Evolutionary conservation across 1,139 yeast genomes (phyloP).

Genomic region (Kurtzmaniella quercitrusa): DNA sequence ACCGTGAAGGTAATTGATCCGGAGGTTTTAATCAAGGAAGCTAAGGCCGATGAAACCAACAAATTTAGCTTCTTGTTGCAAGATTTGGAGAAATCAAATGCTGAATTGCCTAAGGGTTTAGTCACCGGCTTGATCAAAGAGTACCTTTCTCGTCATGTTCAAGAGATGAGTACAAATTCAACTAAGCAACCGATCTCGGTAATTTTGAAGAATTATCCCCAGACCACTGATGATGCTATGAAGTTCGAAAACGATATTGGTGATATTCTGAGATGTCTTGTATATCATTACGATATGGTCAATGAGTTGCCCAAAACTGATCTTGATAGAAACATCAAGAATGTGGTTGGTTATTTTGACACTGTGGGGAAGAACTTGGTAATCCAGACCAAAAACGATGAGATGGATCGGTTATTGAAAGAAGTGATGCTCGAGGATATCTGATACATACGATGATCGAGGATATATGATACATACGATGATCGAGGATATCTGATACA

Average conservation of each 20-base stretch:
- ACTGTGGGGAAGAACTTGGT: slow-evolving; percentile 48
- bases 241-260: slow-evolving; percentile 57
- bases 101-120: slow-evolving; percentile 53
- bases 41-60: slow-evolving; percentile 35
- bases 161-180: background rate
- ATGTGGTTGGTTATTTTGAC: slow-evolving; percentile 54
- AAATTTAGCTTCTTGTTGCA: slow-evolving; percentile 39
- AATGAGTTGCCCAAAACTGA: slow-evolving; percentile 20
- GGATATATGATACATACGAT: too few species aligned
- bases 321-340: slow-evolving; percentile 27
- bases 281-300: slow-evolving; percentile 27
- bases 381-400: slow-evolving; percentile 18
- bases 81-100: slow-evolving; percentile 30
- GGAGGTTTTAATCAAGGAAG: slow-evolving; percentile 38
- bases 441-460: slow-evolving; percentile 15
- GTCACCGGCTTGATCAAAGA: slow-evolving; percentile 53
- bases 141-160: slow-evolving; percentile 33
- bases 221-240: slow-evolving; percentile 56
- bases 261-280: slow-evolving; percentile 37
- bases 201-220: slow-evolving; percentile 52
- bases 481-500: too few species aligned
- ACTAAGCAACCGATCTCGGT: slow-evolving; percentile 42
- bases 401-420: slow-evolving; percentile 20
- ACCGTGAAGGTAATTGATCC: slow-evolving; percentile 50
- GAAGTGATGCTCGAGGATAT: slow-evolving; percentile 20